Conservation (phyloP, 2,329 filamentous ascomycete genomes). For the Aureobasidium zeae region DNA sequence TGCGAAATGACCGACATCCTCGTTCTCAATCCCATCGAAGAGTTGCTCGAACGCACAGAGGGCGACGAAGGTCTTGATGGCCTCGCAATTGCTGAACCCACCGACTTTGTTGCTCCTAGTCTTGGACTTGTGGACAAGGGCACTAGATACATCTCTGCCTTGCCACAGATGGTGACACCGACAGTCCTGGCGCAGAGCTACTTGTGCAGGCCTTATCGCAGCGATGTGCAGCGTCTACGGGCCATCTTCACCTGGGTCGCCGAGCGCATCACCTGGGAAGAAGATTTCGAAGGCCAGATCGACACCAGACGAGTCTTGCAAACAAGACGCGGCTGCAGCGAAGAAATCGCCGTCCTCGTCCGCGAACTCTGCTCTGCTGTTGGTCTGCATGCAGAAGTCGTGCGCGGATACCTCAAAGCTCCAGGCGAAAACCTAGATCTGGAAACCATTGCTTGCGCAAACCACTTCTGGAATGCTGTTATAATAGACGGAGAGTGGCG, state of each 20-base stretch:
- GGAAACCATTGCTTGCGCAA: slow-evolving; percentile 72
- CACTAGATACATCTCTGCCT: slow-evolving; percentile 74
- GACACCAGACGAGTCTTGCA: slow-evolving; percentile 79
- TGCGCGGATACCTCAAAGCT: slow-evolving; percentile 81
- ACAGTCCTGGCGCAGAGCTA: slow-evolving; percentile 79
- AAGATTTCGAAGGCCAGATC: slow-evolving; percentile 77
- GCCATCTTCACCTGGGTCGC: slow-evolving; percentile 97
- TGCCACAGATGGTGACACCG: slow-evolving; percentile 74
- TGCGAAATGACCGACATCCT: slow-evolving; percentile 93
- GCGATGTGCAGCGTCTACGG: slow-evolving; percentile 82
- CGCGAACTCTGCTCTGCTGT: slow-evolving; percentile 90
- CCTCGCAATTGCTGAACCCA: slow-evolving; percentile 68
- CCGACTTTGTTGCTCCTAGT: slow-evolving; percentile 63
- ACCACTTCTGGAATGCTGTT: slow-evolving; percentile 97
- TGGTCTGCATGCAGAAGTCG: slow-evolving; percentile 76
- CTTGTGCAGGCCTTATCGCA: slow-evolving; percentile 86
- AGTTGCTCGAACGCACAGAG: slow-evolving; percentile 73
- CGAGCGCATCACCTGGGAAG: slow-evolving; percentile 93
- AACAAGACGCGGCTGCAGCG: slow-evolving; percentile 70
- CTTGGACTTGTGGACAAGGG: slow-evolving; percentile 90
- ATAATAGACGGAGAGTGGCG: slow-evolving; percentile 92
- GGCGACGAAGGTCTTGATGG: slow-evolving; percentile 87
- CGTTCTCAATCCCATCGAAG: slow-evolving; percentile 79
- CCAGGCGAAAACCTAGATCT: slow-evolving; percentile 78
- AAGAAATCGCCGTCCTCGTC: slow-evolving; percentile 83